Evolutionary conservation across 2,329 filamentous ascomycete species (phyloP), one percentile per base, ranked within the genome.

Genomic region (Fusarium tupiense): DNA sequence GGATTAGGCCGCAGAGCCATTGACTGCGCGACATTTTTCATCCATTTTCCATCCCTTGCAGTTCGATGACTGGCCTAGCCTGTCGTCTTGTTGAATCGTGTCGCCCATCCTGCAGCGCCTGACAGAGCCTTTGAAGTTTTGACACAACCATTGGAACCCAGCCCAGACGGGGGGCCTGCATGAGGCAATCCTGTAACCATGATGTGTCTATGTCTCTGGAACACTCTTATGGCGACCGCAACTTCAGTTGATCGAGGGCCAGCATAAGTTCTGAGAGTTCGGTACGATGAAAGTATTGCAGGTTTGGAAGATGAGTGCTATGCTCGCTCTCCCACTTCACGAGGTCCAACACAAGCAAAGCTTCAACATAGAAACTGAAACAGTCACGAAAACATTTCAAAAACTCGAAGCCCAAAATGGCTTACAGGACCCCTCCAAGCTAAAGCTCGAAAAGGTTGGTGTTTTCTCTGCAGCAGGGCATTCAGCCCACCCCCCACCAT

Each of bases 1-100:
- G 57, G 50, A 61, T 31, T 60, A 52, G 61, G 40, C 68, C 50
- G 41, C 35, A 54, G 50, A 74, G 49, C 40, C 62, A 54, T 69
- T 46, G 38, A 75, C 72, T 67, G 68, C 69, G 72, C 72, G 72
- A 72, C 61, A 75, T 76, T 75, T 74, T 68, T 41, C 58, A 60
- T 57, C 53, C 44, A 58, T 49, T 59, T 38, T 43, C 24, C 47
- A 44, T 68, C 52, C 56, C 62, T 68, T 68, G 60, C 71, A 70
- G 53, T 47, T 60, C 43, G 60, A 71, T 62, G 54, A 44, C 43
- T 47, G 66, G 60, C 33, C 52, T 61, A 63, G 43, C 19, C 52
- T 56, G 47, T 47, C 24, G 29, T 47, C 33, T 41, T 35, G 33
- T 58, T 54, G 49, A 24, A 53, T 74, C 59, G 46, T 57, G 35